Base-by-base conservation (phyloP, 164 flowering plant species). In the Stephania yunnanensis region DNA sequence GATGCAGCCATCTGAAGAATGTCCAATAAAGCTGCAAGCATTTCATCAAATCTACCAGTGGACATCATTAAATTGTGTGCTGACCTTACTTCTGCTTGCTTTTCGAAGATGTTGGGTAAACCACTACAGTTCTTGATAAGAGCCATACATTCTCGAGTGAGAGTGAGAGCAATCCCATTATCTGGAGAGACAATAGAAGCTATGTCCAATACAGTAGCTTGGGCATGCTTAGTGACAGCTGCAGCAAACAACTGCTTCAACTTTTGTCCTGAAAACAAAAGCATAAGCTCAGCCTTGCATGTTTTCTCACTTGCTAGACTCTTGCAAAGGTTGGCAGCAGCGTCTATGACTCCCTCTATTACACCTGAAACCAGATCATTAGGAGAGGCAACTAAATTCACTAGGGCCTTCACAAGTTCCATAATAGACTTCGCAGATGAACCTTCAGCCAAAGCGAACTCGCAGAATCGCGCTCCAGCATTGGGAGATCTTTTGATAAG, bases 381-480 rank as follows among this genome's bases (percentile, higher is more conserved):
- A 74, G 80, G 73, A 69, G 97, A 88, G 61, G 89, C 73, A 50
- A 77, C 84, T 68, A 86, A 80, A 76, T 68, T 68, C 13, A 87
- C 77, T 65, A 84, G 76, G 68, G 82, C 83, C 73, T 65, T 86
- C 66, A 86, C 78, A 74, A 96, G 97, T 72, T 89, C 86, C 88
- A 87, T 65, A 9, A 91, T 84, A 61, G 89, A 84, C 63, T 83
- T 80, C n/a, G 73, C 80, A 68, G 97, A 86, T 78, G 95, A 90
- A 73, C 94, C 98, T 86, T 91, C 92, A 66, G 76, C 73, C 55
- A 77, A 67, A 71, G 85, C 86, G 83, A 86, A 90, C 78, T 96
- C 91, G 79, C 97, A 96, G 77, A 96, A 91, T 78, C 93, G 87
- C 73, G 95, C 97, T 64, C 98, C 98, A 73, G 95, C 97, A 66